Percentiles rank a stretch among this genome's conserved stretches.
These are phyloP conservation scores for Clarkia xantiana DNA, from an alignment of 345 rosid species.

Conservation along the genomic window DNA sequence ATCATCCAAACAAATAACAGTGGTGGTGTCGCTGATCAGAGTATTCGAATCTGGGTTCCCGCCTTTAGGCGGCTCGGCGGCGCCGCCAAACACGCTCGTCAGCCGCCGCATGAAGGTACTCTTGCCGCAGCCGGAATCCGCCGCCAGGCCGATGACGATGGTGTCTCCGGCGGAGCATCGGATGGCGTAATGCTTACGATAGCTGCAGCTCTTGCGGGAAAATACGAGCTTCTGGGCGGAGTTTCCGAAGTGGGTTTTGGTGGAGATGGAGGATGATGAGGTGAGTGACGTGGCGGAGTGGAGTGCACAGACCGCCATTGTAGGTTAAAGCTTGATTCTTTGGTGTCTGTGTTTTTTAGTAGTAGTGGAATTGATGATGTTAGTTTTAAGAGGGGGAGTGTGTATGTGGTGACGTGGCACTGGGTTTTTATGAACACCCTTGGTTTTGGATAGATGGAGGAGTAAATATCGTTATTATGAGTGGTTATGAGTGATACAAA, in stretches of 20 bases:
- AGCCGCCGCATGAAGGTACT: constrained; percentile 91
- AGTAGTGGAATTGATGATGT: constrained; percentile 5
- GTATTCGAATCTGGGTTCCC: constrained; percentile 99
- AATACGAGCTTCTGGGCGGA: constrained; percentile 4
- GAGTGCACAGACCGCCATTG: constrained; percentile 12
- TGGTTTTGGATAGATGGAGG: no score
- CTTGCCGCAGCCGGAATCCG: constrained; percentile 94
- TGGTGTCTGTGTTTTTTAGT: neutral
- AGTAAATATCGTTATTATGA: no score
- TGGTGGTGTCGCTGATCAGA: constrained; percentile 79
- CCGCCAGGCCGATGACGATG: constrained; percentile 79
- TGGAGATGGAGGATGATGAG: constrained; percentile 9
- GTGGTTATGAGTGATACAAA: no score
- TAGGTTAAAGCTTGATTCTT: neutral
- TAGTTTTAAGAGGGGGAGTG: constrained; percentile 11
- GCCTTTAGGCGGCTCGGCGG: constrained; percentile 83
- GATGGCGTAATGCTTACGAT: constrained; percentile 3
- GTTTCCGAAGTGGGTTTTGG: neutral
- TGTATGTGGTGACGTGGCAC: constrained; percentile 1
- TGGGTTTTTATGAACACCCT: no score
- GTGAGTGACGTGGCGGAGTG: constrained; percentile 9
- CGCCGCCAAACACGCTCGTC: constrained; percentile 90
- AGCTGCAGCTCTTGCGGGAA: neutral
- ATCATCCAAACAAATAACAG: constrained; percentile 89
- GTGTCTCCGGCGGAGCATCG: constrained; percentile 18